phyloP scores from a whole-genome alignment of 2,329 filamentous ascomycete genomes.

The Talaromyces sp. region DNA sequence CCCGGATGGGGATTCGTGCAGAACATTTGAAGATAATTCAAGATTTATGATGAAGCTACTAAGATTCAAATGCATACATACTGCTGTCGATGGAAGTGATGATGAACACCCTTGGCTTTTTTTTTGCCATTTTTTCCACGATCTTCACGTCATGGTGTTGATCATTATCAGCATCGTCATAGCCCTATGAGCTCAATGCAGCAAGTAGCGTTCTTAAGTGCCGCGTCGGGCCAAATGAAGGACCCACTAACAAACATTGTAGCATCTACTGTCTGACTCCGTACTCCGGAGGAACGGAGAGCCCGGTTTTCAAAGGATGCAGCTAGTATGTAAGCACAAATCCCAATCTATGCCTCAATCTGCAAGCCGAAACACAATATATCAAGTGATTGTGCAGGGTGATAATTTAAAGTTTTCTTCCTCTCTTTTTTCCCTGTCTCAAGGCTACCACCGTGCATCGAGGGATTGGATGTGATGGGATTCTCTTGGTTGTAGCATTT shows the following conservation, averaged over 20 bases:
- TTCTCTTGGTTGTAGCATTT: too few species aligned
- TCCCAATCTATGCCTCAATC: background rate
- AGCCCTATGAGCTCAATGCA: background rate
- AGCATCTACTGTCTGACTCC: too few species aligned
- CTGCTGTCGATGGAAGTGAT: background rate
- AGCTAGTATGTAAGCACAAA: too few species aligned
- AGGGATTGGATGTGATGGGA: too few species aligned
- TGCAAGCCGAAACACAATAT: background rate
- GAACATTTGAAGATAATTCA: background rate
- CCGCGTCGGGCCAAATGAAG: background rate
- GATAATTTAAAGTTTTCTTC: background rate
- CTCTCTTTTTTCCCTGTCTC: background rate
- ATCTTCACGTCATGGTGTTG: conserved; percentile 4
- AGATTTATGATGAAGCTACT: background rate
- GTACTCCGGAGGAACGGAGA: too few species aligned
- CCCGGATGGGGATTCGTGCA: background rate
- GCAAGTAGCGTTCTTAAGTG: background rate
- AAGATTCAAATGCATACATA: background rate
- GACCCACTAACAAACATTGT: background rate
- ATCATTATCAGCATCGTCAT: background rate
- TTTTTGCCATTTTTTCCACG: background rate
- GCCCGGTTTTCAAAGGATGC: too few species aligned
- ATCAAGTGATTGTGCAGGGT: background rate
- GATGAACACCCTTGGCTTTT: background rate
- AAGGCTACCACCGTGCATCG: too few species aligned